These are phyloP conservation scores for Lonicera japonica DNA, from an alignment of 129 eudicot species.

Conservation along the genomic window DNA sequence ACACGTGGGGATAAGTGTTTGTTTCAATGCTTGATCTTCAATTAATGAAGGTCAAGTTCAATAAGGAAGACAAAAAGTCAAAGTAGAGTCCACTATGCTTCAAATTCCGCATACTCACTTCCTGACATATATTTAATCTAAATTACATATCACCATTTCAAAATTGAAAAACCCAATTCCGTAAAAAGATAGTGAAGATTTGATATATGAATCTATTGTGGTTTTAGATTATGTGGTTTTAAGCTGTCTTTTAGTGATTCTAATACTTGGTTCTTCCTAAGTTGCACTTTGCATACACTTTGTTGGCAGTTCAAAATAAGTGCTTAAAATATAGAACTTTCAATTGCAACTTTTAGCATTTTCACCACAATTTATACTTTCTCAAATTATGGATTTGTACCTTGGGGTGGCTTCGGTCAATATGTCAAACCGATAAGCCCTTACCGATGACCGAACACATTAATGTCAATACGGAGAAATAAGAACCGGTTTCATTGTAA, in stretches of 20 bases:
- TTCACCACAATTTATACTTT: constrained; percentile 70
- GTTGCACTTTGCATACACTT: constrained; percentile 33
- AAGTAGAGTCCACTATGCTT: constrained; percentile 12
- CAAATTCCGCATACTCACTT: background rate
- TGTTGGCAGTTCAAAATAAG: constrained; percentile 35
- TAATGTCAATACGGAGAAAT: too few relatives aligned
- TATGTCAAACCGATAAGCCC: too few relatives aligned
- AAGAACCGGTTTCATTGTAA: too few relatives aligned
- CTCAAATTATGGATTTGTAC: constrained; percentile 71
- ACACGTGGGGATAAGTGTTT: constrained; percentile 48
- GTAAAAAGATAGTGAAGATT: background rate
- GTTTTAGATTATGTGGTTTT: constrained; percentile 49
- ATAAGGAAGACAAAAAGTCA: background rate
- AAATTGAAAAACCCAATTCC: background rate
- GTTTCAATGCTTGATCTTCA: constrained; percentile 42
- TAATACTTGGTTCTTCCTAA: constrained; percentile 30
- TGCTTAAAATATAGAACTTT: constrained; percentile 46
- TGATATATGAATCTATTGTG: constrained; percentile 38
- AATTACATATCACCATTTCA: constrained; percentile 12
- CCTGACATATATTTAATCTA: constrained; percentile 14
- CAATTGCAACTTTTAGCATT: constrained; percentile 35
- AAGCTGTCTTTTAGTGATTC: constrained; percentile 40
- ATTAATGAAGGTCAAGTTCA: constrained; percentile 6
- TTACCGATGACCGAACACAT: too few relatives aligned
- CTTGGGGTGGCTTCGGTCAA: too few relatives aligned